Evolutionary conservation across 1,284 basidiomycete genomes (phyloP).

Genomic region (Ceraceosorus bombacis): DNA sequence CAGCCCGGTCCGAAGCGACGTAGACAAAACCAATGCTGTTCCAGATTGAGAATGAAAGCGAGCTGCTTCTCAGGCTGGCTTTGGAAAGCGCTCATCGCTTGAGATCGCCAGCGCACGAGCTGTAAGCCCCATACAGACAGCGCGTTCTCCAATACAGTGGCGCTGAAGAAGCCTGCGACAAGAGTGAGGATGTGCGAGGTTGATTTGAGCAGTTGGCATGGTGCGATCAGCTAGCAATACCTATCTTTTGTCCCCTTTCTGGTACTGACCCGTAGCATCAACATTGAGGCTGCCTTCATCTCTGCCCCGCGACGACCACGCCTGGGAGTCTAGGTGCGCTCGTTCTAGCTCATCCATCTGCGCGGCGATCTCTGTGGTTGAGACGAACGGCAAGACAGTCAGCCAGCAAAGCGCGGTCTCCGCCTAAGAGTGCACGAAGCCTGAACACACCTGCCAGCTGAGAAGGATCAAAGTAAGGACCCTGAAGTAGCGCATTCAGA

Average conservation of each 20-base stretch:
- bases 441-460: conserved; percentile 24
- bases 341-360: conserved; percentile 14
- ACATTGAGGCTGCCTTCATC: conserved; percentile 28
- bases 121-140: conserved; percentile 23
- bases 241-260: too few species aligned
- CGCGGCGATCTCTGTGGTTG: conserved; percentile 17
- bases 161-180: conserved; percentile 36
- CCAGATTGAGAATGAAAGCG: conserved; percentile 44
- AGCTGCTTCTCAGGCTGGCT: conserved; percentile 33
- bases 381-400: conserved; percentile 5
- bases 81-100: conserved; percentile 23
- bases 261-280: conserved; percentile 35
- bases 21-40: conserved; percentile 44
- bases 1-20: conserved; percentile 37
- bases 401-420: too few species aligned
- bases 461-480: conserved; percentile 39
- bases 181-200: not conserved
- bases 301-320: conserved; percentile 11
- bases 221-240: not conserved
- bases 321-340: conserved; percentile 10
- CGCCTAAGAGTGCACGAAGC: not conserved
- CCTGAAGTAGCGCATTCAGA: conserved; percentile 41
- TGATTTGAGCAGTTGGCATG: not conserved
- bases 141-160: conserved; percentile 37
- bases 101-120: conserved; percentile 21